Base-by-base conservation (phyloP, 2,329 filamentous ascomycete genomes). In the Penicillium vulpinum region DNA sequence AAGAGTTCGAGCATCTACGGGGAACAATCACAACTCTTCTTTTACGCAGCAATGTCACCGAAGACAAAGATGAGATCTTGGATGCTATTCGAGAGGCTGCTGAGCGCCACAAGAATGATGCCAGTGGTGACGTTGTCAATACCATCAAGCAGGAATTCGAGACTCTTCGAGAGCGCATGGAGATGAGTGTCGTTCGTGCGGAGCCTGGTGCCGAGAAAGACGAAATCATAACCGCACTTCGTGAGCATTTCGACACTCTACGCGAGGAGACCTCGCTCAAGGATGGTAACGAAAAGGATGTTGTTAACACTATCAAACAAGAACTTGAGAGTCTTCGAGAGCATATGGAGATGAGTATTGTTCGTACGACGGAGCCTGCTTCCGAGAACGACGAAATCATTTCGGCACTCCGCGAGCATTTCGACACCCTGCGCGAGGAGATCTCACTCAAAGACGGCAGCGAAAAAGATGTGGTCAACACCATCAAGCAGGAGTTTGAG, bases 1-100 rank as follows among this genome's bases (percentile, higher is more conserved):
- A 86, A 39, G 91, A 95, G 68, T 89, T 96, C 48, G 90, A 94
- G 61, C 87, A 91, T 52, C 82, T 96, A 8, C 87, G 91, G 26
- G 88, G 92, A 18, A 84, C 89, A 0, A 84, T 96, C 48, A 89
- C 91, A 70, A 85, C 83, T 9, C 83, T 87, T 0, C 80, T 90
- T 62, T 79, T 89, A 7, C 85, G 85, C 9, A 81, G 76, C n/a
- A 80, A 83, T 46, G 76, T 79, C n/a, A 73, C 78, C 0, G 75
- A 75, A 22, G 80, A 85, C 61, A 86, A 86, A 66, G 83, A 83
- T 51, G 85, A 88, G 60, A 79, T 88, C 35, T 71, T 88, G 2
- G 84, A 87, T 61, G 82, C 81, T 5, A 82, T 88, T 39, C 80
- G 83, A 48, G 82, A 83, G 21, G 74, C 71, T 8, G 64, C 68